Evolutionary conservation across 306 rosid species (phyloP).

Genomic region (Inga oerstediana): DNA sequence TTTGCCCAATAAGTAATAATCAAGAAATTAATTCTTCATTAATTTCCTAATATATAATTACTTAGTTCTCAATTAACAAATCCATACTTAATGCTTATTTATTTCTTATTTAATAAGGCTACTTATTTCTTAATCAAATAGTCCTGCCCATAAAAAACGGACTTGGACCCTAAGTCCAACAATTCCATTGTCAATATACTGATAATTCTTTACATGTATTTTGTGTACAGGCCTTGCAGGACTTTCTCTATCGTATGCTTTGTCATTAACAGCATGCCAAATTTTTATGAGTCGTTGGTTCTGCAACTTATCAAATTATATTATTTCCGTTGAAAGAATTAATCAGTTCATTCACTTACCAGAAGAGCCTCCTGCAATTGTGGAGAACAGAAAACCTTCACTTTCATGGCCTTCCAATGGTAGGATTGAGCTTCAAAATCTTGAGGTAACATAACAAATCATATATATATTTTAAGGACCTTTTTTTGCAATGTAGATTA

Average conservation of each 20-base stretch:
- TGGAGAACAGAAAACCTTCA: slow-evolving; percentile 59
- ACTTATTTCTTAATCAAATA: no score
- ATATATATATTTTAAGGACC: not conserved
- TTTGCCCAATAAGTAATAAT: no score
- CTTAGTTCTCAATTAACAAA: no score
- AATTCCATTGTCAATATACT: not conserved
- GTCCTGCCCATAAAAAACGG: no score
- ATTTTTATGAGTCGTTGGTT: slow-evolving; percentile 46
- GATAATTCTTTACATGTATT: not conserved
- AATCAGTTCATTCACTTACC: slow-evolving; percentile 76
- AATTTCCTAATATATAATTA: no score
- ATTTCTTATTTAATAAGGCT: no score
- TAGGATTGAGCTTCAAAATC: slow-evolving; percentile 56
- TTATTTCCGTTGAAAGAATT: slow-evolving; percentile 75
- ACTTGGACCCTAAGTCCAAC: no score
- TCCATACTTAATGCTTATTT: no score
- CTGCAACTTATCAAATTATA: slow-evolving; percentile 50
- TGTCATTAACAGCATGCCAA: slow-evolving; percentile 44
- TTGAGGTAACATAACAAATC: slow-evolving; percentile 45
- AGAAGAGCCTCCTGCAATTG: slow-evolving; percentile 54
- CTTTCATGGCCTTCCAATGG: slow-evolving; percentile 69
- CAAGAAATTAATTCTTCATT: no score
- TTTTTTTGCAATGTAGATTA: not conserved
- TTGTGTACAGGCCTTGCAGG: slow-evolving; percentile 64
- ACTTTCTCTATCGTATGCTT: slow-evolving; percentile 70